phyloP scores from a whole-genome alignment of 2,329 filamentous ascomycete species.

The Geoglossum cookeanum region DNA sequence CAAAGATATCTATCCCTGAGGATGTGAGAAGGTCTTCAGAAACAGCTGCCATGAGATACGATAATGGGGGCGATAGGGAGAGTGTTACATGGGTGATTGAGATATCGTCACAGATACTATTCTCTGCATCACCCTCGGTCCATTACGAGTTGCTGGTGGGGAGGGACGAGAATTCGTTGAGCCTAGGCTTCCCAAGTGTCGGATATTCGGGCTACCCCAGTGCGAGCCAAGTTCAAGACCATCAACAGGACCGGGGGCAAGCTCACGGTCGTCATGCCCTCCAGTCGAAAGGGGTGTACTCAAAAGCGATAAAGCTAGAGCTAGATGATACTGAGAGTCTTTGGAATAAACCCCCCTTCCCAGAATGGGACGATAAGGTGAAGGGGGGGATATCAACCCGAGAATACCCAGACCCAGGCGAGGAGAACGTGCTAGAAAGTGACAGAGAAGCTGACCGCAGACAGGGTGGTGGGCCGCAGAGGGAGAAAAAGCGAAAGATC shows the following conservation, averaged over 20 bases:
- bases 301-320: constrained; percentile 54
- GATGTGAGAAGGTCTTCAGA: constrained; percentile 46
- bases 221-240: constrained; percentile 59
- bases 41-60: constrained; percentile 13
- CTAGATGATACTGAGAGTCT: constrained; percentile 77
- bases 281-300: constrained; percentile 62
- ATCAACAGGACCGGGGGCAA: constrained; percentile 42
- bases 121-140: constrained; percentile 74
- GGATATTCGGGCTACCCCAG: constrained; percentile 28
- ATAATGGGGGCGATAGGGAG: constrained; percentile 24
- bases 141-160: constrained; percentile 75
- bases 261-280: constrained; percentile 40
- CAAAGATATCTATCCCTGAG: constrained; percentile 62
- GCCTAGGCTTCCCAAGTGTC: constrained; percentile 40
- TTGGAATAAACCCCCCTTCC: constrained; percentile 82
- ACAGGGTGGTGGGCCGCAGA: constrained; percentile 17
- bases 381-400: constrained; percentile 5
- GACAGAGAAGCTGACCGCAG: constrained; percentile 5
- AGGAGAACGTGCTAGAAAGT: constrained; percentile 22
- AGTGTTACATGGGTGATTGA: constrained; percentile 78
- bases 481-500: constrained; percentile 41
- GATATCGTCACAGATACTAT: constrained; percentile 80
- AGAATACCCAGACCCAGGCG: constrained; percentile 13
- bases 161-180: constrained; percentile 67
- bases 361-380: constrained; percentile 32